phyloP scores from a whole-genome alignment of 176 grass and related monocot species.

The Typha latifolia region DNA sequence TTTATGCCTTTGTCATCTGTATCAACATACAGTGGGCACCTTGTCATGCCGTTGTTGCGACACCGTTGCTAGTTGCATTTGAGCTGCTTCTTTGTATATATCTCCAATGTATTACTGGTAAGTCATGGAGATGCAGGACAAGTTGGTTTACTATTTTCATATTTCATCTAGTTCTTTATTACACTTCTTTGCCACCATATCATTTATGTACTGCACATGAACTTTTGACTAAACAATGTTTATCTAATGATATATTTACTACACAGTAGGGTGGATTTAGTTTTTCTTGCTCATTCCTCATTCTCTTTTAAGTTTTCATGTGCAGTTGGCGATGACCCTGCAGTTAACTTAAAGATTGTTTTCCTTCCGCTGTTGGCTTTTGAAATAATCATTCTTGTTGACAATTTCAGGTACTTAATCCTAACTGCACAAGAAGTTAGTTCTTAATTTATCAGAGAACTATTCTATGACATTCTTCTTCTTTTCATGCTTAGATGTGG shows the following conservation, averaged over 20 bases:
- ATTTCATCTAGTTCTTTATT: too few species aligned
- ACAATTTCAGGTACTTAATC: conserved; percentile 75
- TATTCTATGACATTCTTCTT: too few species aligned
- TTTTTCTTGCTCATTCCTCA: background rate
- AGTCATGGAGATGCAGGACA: conserved; percentile 10
- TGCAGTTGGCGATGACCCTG: conserved; percentile 31
- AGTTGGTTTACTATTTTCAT: background rate
- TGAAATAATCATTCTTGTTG: conserved; percentile 82
- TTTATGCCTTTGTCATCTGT: conserved; percentile 7
- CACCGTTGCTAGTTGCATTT: conserved; percentile 71
- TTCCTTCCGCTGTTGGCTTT: conserved; percentile 79
- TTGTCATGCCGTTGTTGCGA: conserved; percentile 78
- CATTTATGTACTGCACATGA: too few species aligned
- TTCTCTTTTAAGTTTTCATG: conserved; percentile 5
- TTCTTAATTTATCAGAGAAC: too few species aligned
- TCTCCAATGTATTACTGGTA: conserved; percentile 69
- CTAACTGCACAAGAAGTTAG: too few species aligned
- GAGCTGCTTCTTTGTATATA: conserved; percentile 89
- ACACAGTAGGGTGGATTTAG: background rate
- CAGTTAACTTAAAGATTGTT: conserved; percentile 85
- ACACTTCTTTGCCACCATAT: too few species aligned
- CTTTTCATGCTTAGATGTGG: too few species aligned
- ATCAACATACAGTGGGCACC: conserved; percentile 64
- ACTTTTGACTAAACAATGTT: background rate
- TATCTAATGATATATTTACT: background rate